Base-by-base conservation (phyloP, 176 grass and related monocot species). In the Carex pumila region DNA sequence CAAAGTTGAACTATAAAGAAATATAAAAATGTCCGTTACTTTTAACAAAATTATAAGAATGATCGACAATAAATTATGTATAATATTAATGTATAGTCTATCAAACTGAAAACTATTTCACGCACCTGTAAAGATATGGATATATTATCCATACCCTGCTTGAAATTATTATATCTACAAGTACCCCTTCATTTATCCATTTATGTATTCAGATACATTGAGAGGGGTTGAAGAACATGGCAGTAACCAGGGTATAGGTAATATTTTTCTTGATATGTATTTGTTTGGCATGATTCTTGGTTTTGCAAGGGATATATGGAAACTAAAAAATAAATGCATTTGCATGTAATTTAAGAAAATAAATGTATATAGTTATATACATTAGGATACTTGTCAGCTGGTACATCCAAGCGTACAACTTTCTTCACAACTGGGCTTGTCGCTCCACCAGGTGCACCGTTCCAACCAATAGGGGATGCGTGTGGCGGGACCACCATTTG, bases 361-460 rank as follows among this genome's bases (percentile, higher is more conserved):
- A 82, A 30, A 81, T 30, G n/a, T 84, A 83, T 53, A 73, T 12
- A 22, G n/a, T 13, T 80, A 49, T 83, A 69, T 90, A 95, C 91
- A 47, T 92, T 92, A 85, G 93, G 97, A 92, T 91, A 96, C 77
- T 94, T 96, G 87, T 99, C 91, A 41, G 88, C 85, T 36, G 97
- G 97, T 89, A 99, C 88, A 90, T 99, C 97, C 68, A 99, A 87
- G 63, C 97, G 91, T 79, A 92, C 77, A 37, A 99, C 91, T 91
- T 95, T 99, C 91, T 99, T 99, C 49, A 96, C 65, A 84, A 92
- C 79, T 81, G 93, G 88, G 84, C 88, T 88, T 12, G 83, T 84
- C 67, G 59, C 37, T 86, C 87, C 85, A 69, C 91, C 36, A 70
- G 96, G 88, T 86, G 85, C 83, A 81, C 93, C 91, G 85, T 83